Base-by-base conservation (phyloP, 2,329 filamentous ascomycete species). In the Fusarium nelsonii region DNA sequence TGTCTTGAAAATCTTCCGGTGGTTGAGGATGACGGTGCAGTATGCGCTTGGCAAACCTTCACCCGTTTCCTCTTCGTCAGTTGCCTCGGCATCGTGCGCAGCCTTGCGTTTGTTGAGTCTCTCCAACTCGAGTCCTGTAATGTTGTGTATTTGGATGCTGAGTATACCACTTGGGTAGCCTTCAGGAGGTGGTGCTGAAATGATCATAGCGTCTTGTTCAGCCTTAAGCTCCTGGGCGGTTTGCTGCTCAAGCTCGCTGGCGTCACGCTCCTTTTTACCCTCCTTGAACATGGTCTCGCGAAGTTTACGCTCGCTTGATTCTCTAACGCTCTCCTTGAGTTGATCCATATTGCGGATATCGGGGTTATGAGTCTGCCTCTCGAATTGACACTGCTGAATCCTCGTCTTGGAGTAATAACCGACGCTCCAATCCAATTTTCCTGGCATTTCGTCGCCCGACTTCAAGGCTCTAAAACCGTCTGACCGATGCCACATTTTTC, bases 1-100 rank as follows among this genome's bases (percentile, higher is more conserved):
- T 3, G 91, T 92, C 71, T 86, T 89, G 80, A 90, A 94, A 14
- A 85, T 81, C 75, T 87, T 92, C 68, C 86, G 85, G 74, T 93
- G 90, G 74, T 93, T 92, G 69, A 93, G 78, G 43, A 93, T 91
- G 70, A 93, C 86, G 33, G 85, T 92, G 76, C 90, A 92, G 75
- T 92, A 94, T 28, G 88, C 84, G 48, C 89, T 91, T 0, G 91
- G 91, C 39, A 92, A 80, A 44, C 88, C 85, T 6, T 90, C 88
- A 16, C 85, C 90, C 11, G 87, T 82, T 65, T 90, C 88, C 63
- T 90, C 88, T 57, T 86, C 86, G 46, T 84, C 83, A 5, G 81
- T 78, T 41, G 81, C 82, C n/a, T 84, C 84, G 6, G 79, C 78
- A 2, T 84, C 82, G 20, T 82, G 79, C 41, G 73, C 68, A n/a